These are phyloP conservation scores for Zasmidium citrigriseum DNA, from an alignment of 2,329 filamentous ascomycete genomes.

Conservation along the genomic window DNA sequence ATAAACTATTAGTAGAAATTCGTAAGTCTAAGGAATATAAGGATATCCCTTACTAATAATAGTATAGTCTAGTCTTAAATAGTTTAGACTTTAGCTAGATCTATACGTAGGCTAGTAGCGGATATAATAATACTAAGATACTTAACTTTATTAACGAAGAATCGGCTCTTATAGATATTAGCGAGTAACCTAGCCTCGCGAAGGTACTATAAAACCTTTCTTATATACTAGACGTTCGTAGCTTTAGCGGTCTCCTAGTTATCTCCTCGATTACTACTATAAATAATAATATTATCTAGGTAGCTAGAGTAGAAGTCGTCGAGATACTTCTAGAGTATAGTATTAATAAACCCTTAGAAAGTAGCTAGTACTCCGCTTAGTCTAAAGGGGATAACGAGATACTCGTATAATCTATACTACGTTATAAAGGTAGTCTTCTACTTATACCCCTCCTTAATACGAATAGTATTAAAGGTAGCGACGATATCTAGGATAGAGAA, in stretches of 20 bases:
- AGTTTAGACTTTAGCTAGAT: constrained; percentile 5
- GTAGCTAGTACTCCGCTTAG: constrained; percentile 17
- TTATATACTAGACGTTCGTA: constrained; percentile 31
- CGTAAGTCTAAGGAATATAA: constrained; percentile 4
- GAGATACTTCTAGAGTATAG: constrained; percentile 24
- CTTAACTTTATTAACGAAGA: constrained; percentile 28
- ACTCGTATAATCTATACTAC: neutral
- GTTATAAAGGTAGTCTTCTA: constrained; percentile 5
- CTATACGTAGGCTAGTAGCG: constrained; percentile 25
- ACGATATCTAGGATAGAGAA: constrained; percentile 5
- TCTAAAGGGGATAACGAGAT: neutral
- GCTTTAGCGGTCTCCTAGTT: too few species aligned
- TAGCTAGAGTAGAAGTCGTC: constrained; percentile 26
- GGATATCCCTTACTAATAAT: neutral
- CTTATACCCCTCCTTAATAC: constrained; percentile 20
- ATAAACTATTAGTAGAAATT: constrained; percentile 9
- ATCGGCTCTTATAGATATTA: constrained; percentile 7
- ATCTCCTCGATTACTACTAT: constrained; percentile 23
- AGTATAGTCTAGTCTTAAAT: constrained; percentile 1
- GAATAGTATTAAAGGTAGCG: constrained; percentile 13
- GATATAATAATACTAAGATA: constrained; percentile 29
- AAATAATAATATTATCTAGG: constrained; percentile 34
- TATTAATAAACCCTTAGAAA: constrained; percentile 27
- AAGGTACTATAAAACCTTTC: constrained; percentile 29
- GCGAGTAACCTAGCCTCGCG: constrained; percentile 15